Evolutionary conservation across 768 basidiomycete species (phyloP), one percentile per base, ranked within the genome.

Genomic region (Lepiota subincarnata): DNA sequence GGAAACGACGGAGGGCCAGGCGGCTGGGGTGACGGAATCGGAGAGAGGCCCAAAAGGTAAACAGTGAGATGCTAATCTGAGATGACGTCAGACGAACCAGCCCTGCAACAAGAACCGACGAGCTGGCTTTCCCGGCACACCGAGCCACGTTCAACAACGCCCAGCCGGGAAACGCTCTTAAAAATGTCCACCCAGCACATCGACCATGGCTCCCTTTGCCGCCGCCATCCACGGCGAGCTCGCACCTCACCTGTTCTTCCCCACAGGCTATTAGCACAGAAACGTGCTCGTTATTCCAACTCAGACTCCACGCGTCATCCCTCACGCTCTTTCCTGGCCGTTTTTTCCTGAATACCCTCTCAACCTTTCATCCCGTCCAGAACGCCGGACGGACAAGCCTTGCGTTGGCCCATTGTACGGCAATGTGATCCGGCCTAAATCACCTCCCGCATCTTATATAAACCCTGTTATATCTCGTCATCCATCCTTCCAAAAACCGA

Each of bases 351-450:
- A 22, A 39, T 31, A 12, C 48, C 11, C 28, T 31, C 14, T 22
- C 31, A 31, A 28, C 39, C n/a, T 38, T 22, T 39, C 36, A 13
- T 24, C 24, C 19, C 37, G 38, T 18, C 52, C 44, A 40, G 2
- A 14, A 36, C 16, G n/a, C 44, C 43, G 44, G 52, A 37, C 28
- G 28, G 18, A 28, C 44, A n/a, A 50, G 35, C 55, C 36, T 53
- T 50, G 44, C 56, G 16, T 50, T 39, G 35, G 38, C 14, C 43
- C 52, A 46, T 42, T 45, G 53, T 39, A 51, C 59, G 58, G 57
- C 55, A 60, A 49, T 48, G 48, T 65, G 61, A 64, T 62, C 62
- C 59, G 64, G 60, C 52, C 46, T 20, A 53, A 8, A 39, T 28
- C 22, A 22, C 26, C 50, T 20, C 42, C 35, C 46, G 20, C 45